Conservation (phyloP, 331 rosid genomes). For the Cydonia oblonga region DNA sequence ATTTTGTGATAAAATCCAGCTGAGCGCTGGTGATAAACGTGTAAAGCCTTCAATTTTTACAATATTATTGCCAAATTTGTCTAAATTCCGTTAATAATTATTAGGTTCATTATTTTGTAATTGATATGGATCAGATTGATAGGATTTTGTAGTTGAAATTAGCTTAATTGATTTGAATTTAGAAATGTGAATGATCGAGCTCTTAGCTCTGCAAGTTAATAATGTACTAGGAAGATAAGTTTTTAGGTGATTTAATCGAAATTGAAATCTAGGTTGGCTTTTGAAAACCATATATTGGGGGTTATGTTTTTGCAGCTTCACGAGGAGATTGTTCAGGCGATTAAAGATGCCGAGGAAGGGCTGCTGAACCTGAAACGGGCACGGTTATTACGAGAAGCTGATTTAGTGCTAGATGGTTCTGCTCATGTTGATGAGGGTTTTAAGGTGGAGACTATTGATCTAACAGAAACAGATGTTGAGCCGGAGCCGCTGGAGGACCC, state of each 20-base stretch:
- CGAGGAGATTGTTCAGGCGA: slow-evolving; percentile 72
- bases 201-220: not conserved
- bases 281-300: not conserved
- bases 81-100: not conserved
- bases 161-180: not conserved
- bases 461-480: slow-evolving; percentile 38
- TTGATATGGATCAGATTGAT: not conserved
- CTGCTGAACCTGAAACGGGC: slow-evolving; percentile 76
- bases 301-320: slow-evolving; percentile 42
- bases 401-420: slow-evolving; percentile 33
- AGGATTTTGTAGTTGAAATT: not conserved
- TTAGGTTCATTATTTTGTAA: not conserved
- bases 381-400: slow-evolving; percentile 64
- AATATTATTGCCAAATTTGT: not conserved
- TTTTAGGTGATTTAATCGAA: not conserved
- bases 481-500: slow-evolving; percentile 45
- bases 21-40: not conserved
- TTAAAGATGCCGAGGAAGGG: slow-evolving; percentile 87
- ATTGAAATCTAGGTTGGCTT: not conserved
- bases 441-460: slow-evolving; percentile 42
- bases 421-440: slow-evolving; percentile 30
- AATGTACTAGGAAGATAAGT: not conserved
- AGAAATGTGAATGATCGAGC: not conserved
- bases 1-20: not conserved
- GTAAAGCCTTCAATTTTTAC: not conserved